These are phyloP conservation scores for Pythium scleroteichum DNA, from an alignment of 352 stramenopile genomes.

Conservation along the genomic window DNA sequence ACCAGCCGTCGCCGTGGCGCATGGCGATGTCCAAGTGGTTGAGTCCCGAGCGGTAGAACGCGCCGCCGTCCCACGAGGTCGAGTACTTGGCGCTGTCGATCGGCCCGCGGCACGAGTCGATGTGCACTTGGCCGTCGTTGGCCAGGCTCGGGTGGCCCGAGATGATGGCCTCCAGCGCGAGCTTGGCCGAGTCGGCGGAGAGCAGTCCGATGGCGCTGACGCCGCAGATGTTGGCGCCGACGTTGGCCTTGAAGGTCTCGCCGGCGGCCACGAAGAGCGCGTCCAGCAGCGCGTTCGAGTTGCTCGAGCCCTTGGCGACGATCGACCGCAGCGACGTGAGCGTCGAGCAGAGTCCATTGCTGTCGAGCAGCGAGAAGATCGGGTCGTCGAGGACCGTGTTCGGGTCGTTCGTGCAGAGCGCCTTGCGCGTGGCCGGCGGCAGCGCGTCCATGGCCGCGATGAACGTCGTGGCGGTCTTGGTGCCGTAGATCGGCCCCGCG, in stretches of 20 bases:
- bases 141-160: constrained; percentile 23
- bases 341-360: constrained; percentile 9
- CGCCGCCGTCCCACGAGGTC: constrained; percentile 16
- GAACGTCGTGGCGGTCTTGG: constrained; percentile 17
- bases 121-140: constrained; percentile 41
- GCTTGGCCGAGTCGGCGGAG: constrained; percentile 19
- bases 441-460: constrained; percentile 9
- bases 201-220: constrained; percentile 30
- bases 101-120: constrained; percentile 27
- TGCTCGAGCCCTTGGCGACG: constrained; percentile 11
- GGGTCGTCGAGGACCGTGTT: constrained; percentile 14
- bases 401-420: constrained; percentile 5
- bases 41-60: constrained; percentile 34
- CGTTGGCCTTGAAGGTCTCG: constrained; percentile 1
- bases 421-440: constrained; percentile 5
- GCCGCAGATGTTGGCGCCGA: constrained; percentile 30
- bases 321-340: constrained; percentile 12
- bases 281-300: constrained; percentile 16
- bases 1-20: constrained; percentile 31
- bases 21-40: constrained; percentile 37
- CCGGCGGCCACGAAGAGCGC: constrained; percentile 16
- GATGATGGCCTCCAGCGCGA: constrained; percentile 22
- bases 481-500: constrained; percentile 26
- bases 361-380: constrained; percentile 15
- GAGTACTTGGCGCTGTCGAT: constrained; percentile 13